phyloP scores from a whole-genome alignment of 345 rosid genomes.

The Reutealis trisperma region DNA sequence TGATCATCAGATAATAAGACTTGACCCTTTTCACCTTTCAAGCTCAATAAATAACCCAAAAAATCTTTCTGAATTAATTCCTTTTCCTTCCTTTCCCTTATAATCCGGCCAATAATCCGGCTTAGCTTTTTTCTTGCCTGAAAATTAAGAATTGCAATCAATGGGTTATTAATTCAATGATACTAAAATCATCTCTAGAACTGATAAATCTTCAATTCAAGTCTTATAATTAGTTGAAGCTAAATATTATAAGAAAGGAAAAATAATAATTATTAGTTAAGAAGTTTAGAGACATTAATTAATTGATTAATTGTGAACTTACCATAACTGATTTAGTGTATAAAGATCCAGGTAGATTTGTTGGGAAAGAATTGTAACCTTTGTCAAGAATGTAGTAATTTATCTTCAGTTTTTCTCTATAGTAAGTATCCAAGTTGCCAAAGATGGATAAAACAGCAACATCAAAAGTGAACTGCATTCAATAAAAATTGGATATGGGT shows the following conservation, averaged over 20 bases:
- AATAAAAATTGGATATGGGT: background rate
- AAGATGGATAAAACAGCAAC: constrained; percentile 72
- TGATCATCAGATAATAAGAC: constrained; percentile 47
- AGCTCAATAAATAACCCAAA: constrained; percentile 57
- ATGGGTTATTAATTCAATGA: no score
- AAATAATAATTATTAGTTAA: no score
- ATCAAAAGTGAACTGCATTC: constrained; percentile 68
- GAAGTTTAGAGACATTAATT: background rate
- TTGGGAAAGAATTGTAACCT: constrained; percentile 87
- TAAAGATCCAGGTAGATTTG: constrained; percentile 65
- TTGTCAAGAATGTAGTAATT: constrained; percentile 68
- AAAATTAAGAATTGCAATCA: background rate
- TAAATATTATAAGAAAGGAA: no score
- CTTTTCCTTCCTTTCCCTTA: constrained; percentile 62
- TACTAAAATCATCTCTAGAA: no score
- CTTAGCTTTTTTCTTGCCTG: constrained; percentile 76
- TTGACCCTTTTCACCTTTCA: constrained; percentile 46
- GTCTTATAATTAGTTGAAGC: no score
- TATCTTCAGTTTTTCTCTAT: constrained; percentile 51
- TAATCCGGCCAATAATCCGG: constrained; percentile 56
- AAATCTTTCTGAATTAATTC: constrained; percentile 42
- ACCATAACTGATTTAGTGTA: constrained; percentile 72
- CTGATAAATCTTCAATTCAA: no score
- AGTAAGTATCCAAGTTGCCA: constrained; percentile 55
- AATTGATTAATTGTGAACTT: constrained; percentile 13